Evolutionary conservation across 306 rosid genomes (phyloP).

Genomic region (Vigna trinervia): DNA sequence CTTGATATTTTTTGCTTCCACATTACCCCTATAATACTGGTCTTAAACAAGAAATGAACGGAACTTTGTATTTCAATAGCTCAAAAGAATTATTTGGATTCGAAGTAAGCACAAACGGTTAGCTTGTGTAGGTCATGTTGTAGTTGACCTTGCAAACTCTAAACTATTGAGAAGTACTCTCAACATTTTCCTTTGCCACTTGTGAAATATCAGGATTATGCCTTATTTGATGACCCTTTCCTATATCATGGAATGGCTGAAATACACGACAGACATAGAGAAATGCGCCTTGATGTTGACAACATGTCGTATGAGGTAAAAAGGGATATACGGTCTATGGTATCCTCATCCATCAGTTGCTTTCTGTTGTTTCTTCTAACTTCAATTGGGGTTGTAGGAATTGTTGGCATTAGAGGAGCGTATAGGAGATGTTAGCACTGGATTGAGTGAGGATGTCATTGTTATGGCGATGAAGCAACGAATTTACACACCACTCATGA

Average conservation of each 20-base stretch:
- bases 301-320: conserved; percentile 95
- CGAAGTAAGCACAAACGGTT: conserved; percentile 28
- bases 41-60: too few relatives aligned
- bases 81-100: conserved; percentile 18
- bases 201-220: conserved; percentile 69
- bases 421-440: conserved; percentile 85
- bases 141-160: conserved; percentile 14
- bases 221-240: conserved; percentile 85
- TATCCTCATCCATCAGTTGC: conserved; percentile 33
- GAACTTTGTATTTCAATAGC: too few relatives aligned
- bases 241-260: conserved; percentile 80
- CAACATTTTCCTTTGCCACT: conserved; percentile 35
- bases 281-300: conserved; percentile 95
- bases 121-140: conserved; percentile 35
- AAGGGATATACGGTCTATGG: conserved; percentile 1
- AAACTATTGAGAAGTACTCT: conserved; percentile 33
- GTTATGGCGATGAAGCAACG: conserved; percentile 65
- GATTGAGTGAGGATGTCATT: conserved; percentile 70
- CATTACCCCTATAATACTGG: too few relatives aligned
- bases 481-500: conserved; percentile 39
- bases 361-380: conserved; percentile 41
- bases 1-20: too few relatives aligned
- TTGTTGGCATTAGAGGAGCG: conserved; percentile 87
- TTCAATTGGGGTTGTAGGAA: conserved; percentile 62
- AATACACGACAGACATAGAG: conserved; percentile 90